Conservation (phyloP, 768 basidiomycete genomes). For the Amanita phalloides region DNA sequence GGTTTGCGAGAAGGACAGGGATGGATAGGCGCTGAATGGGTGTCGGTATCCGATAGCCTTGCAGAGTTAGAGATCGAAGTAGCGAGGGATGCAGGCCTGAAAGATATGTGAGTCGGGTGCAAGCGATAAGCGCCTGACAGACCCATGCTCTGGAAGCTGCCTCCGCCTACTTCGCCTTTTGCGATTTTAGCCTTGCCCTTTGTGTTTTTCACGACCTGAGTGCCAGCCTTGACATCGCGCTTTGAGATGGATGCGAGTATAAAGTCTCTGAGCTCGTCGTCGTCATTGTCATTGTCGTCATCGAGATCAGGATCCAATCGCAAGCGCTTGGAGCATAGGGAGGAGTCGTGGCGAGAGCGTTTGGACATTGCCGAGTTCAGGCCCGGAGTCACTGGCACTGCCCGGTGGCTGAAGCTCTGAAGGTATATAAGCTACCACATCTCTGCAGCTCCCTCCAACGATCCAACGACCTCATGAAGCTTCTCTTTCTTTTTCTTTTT, state of each 20-base stretch:
- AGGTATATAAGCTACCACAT: neutral
- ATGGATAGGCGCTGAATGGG: slow-evolving; percentile 92
- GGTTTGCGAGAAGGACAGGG: slow-evolving; percentile 71
- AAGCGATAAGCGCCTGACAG: slow-evolving; percentile 12
- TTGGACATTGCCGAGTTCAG: slow-evolving; percentile 3
- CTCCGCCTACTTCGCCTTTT: slow-evolving; percentile 81
- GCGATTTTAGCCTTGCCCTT: slow-evolving; percentile 61
- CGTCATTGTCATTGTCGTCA: slow-evolving; percentile 26
- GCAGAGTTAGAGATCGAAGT: slow-evolving; percentile 76
- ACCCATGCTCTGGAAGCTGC: slow-evolving; percentile 97
- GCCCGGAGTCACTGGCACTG: neutral
- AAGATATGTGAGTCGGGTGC: slow-evolving; percentile 3
- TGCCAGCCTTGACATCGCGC: slow-evolving; percentile 65
- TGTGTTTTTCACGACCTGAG: slow-evolving; percentile 63
- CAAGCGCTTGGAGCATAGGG: slow-evolving; percentile 33
- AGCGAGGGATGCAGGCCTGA: slow-evolving; percentile 76
- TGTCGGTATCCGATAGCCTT: slow-evolving; percentile 91
- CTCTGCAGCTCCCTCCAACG: neutral
- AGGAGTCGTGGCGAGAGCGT: slow-evolving; percentile 11
- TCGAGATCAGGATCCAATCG: neutral
- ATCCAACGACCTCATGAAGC: slow-evolving; percentile 6
- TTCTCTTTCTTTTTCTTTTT: neutral
- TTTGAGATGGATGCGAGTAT: slow-evolving; percentile 63
- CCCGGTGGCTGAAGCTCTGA: neutral
- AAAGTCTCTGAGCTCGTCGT: slow-evolving; percentile 53